Evolutionary conservation across 148 eudicot species (phyloP), one percentile per base, ranked within the genome.

Genomic region (Cornus kousa): DNA sequence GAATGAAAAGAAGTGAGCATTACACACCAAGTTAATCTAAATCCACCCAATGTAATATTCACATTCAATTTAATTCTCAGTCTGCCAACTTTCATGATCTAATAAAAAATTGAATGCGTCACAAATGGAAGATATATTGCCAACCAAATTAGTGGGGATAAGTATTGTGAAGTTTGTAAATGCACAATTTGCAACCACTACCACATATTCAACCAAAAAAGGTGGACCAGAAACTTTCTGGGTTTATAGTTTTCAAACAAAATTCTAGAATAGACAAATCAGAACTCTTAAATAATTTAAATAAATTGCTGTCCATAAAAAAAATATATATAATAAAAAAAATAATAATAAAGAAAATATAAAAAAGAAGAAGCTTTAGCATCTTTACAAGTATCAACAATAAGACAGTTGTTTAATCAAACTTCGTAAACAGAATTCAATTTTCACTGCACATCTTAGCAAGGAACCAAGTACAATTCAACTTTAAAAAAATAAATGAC

Each of bases 1-100:
- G 50, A 84, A 82, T 19, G 22, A 39, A 83, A 74, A 68, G 24
- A 70, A 4, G 77, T 70, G 17, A 81, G 81, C 77, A 79, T 72
- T 55, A 70, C n/a, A 46, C 79, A 73, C 69, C 46, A 46, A 10
- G 65, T 67, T 67, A 68, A 35, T 55, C 68, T 39, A 70, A 79
- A 70, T 11, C 74, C 69, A 71, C 71, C 40, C 35, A 79, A 75
- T 23, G 24, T n/a, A 23, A 77, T 8, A 55, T 73, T 9, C 37
- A 84, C 28, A 33, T 77, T 74, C 28, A 77, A n/a, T 46, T 74
- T 77, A 68, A 67, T 28, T 57, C 70, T 65, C 53, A 73, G 24
- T 39, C 71, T 66, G 48, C 20, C 71, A 6, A 13, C 71, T 74
- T 60, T 77, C 74, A 67, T 71, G 60, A 46, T n/a, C 62, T 24